Conservation (phyloP, 768 basidiomycete species). For the Boletus huronensis region DNA sequence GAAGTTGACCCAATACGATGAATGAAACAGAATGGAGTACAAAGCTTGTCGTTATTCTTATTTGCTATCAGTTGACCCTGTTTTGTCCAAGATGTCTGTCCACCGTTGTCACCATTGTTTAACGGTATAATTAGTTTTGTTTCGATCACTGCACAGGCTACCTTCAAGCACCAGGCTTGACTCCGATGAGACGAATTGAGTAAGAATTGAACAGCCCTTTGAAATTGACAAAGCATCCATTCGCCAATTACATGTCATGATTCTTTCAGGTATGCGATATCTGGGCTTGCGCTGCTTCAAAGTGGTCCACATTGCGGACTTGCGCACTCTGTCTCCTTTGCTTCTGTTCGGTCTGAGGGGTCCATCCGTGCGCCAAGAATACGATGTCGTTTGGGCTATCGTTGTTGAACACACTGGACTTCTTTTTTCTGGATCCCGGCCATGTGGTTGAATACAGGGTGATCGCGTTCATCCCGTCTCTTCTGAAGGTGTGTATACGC, state of each 20-base stretch:
- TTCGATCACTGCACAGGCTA: background rate
- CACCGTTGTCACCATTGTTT: background rate
- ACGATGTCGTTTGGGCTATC: background rate
- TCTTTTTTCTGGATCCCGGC: background rate
- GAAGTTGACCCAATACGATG: constrained; percentile 30
- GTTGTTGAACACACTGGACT: background rate
- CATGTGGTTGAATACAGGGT: too few relatives aligned
- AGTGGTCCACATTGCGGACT: background rate
- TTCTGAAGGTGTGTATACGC: background rate
- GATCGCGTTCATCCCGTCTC: background rate
- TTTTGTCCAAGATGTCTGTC: background rate
- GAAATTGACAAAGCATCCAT: background rate
- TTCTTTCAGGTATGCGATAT: background rate
- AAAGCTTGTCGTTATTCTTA: constrained; percentile 21
- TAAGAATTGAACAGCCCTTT: background rate
- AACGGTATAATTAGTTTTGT: background rate
- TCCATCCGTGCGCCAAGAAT: background rate
- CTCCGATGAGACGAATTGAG: background rate
- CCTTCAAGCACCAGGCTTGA: background rate
- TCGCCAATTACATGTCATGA: background rate
- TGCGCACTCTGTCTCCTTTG: background rate
- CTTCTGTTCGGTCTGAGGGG: background rate
- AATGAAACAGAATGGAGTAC: constrained; percentile 11
- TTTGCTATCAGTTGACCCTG: constrained; percentile 18
- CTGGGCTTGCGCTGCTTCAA: background rate